Percentiles rank a stretch among this genome's conserved stretches.
phyloP scores from a whole-genome alignment of 1,284 basidiomycete genomes.

The Heterobasidion occidentale region DNA sequence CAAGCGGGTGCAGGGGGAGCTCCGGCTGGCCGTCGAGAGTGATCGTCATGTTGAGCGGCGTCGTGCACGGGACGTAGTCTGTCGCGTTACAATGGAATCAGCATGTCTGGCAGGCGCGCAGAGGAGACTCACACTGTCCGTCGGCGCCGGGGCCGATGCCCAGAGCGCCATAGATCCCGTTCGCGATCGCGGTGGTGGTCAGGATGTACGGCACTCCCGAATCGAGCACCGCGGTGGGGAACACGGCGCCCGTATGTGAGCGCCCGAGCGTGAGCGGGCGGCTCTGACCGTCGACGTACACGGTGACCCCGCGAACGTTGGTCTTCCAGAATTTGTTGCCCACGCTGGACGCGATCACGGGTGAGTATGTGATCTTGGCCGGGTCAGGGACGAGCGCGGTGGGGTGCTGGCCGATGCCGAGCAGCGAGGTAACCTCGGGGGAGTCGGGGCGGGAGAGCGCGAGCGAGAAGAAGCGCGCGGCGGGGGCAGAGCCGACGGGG shows the following conservation, averaged over 20 bases:
- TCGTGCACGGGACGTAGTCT: conserved; percentile 68
- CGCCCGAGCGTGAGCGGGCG: conserved; percentile 31
- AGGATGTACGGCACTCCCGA: conserved; percentile 61
- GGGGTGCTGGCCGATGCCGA: conserved; percentile 65
- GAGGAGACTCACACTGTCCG: conserved; percentile 47
- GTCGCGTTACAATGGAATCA: neutral
- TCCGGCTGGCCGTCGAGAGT: conserved; percentile 47
- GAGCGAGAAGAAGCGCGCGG: conserved; percentile 57
- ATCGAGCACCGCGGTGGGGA: conserved; percentile 60
- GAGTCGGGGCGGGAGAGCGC: conserved; percentile 60
- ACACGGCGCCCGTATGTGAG: conserved; percentile 23
- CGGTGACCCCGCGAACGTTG: conserved; percentile 44
- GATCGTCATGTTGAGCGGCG: conserved; percentile 62
- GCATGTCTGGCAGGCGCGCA: neutral
- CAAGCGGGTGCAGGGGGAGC: conserved; percentile 62
- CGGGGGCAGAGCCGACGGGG: conserved; percentile 38
- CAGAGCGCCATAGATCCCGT: conserved; percentile 72
- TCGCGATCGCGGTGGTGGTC: conserved; percentile 49
- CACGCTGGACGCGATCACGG: conserved; percentile 27
- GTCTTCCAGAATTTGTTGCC: conserved; percentile 56
- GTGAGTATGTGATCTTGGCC: conserved; percentile 41
- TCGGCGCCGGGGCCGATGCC: conserved; percentile 50
- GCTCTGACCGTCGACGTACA: conserved; percentile 43
- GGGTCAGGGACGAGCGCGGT: conserved; percentile 40
- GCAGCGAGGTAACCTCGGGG: conserved; percentile 39